Base-by-base conservation (phyloP, 345 rosid species). In the Pistacia vera region DNA sequence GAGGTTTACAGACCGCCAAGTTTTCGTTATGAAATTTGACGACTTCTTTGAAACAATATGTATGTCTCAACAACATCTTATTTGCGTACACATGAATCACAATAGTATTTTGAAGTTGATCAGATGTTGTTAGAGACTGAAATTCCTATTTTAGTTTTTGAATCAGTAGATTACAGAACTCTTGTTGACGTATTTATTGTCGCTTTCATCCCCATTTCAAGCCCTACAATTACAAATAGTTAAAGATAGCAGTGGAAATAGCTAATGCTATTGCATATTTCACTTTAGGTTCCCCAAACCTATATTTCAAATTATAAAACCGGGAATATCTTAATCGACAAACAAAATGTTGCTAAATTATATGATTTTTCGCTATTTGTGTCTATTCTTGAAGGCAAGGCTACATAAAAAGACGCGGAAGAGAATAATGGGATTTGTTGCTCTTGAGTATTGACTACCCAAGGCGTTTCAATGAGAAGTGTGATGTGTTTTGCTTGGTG, bases 351-450 rank as follows among this genome's bases (percentile, higher is more conserved):
- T 52, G 17, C 56, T 0, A 52, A 52, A 52, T 1, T 52, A 4
- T 52, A 13, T 52, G 56, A 49, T 49, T 2, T 73, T 51, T 77
- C 76, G 0, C 7, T 38, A 13, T 63, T 60, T 10, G 52, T 79
- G 22, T 55, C 75, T 13, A 68, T 76, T 76, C 85, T 80, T 44
- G 73, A 63, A 72, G 82, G 75, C 2, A 33, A 82, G 33, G 18
- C 69, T 2, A 30, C 51, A 73, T 62, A 11, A 0, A 0, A 38
- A 63, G 80, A 58, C 20, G 17, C 1, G 35, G 73, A 41, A 6
- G 11, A 22, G 82, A 18, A 64, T 64, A 20, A 0, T 0, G 0
- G 66, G 61, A 61, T 11, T 9, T n/a, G 3, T 52, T 8, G 75
- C 75, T 10, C 80, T 78, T 4, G 78, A 75, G 18, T 72, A 25